These are phyloP conservation scores for Chromera velia DNA, from an alignment of 73 alveolate species.

Conservation along the genomic window DNA sequence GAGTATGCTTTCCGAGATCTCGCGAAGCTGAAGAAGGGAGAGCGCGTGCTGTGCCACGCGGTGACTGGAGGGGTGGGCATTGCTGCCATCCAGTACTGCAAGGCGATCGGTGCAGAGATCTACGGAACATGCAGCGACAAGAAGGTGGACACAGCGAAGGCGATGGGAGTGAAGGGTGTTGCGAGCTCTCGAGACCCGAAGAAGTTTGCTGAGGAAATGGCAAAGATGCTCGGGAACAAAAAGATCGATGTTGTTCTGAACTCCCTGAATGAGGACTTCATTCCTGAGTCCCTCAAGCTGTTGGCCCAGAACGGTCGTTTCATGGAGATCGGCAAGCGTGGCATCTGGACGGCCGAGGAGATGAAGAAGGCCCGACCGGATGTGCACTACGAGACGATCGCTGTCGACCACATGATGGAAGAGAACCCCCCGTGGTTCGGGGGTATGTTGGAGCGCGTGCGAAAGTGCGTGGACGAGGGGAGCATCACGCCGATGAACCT, in stretches of 20 bases:
- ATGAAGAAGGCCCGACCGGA: constrained; percentile 12
- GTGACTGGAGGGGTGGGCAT: constrained; percentile 45
- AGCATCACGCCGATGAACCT: neutral
- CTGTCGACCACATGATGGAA: constrained; percentile 39
- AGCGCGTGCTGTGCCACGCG: constrained; percentile 44
- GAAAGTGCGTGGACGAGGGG: neutral
- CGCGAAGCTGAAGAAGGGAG: constrained; percentile 18
- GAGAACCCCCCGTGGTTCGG: constrained; percentile 7
- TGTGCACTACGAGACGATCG: constrained; percentile 39
- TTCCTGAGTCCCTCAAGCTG: neutral
- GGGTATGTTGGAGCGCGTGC: neutral
- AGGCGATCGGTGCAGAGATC: constrained; percentile 38
- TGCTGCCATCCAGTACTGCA: constrained; percentile 42
- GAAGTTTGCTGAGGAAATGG: neutral
- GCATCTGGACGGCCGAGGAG: constrained; percentile 18
- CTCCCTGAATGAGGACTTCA: neutral
- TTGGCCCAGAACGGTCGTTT: constrained; percentile 25
- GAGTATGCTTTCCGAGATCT: constrained; percentile 21
- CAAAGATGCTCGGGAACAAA: neutral
- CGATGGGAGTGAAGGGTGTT: constrained; percentile 21
- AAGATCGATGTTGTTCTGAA: neutral
- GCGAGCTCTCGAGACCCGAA: constrained; percentile 39
- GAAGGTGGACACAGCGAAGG: constrained; percentile 8
- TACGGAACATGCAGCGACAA: constrained; percentile 30
- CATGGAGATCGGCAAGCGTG: constrained; percentile 47